Evolutionary conservation across 352 stramenopile genomes (phyloP).

Genomic region (Phytophthora sp.): DNA sequence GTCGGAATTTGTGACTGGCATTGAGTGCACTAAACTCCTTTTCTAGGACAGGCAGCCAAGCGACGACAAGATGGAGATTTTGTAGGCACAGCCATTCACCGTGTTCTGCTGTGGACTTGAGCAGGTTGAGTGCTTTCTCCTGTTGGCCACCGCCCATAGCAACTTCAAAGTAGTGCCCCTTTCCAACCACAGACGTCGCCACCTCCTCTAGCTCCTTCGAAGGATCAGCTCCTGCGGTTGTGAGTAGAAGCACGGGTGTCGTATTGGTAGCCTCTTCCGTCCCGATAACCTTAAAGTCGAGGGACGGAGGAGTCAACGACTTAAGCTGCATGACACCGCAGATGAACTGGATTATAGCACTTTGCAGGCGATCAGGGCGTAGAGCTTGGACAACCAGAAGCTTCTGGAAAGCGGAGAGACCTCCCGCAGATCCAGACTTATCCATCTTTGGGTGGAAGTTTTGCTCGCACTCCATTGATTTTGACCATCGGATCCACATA

Average conservation of each 20-base stretch:
- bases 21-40: conserved; percentile 87
- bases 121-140: conserved; percentile 87
- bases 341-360: conserved; percentile 91
- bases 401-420: conserved; percentile 91
- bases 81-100: conserved; percentile 96
- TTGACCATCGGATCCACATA: conserved; percentile 92
- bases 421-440: conserved; percentile 45
- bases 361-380: conserved; percentile 90
- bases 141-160: conserved; percentile 96
- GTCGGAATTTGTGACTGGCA: conserved; percentile 87
- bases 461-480: conserved; percentile 89
- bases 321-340: conserved; percentile 88
- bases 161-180: conserved; percentile 92
- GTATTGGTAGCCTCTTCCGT: conserved; percentile 73
- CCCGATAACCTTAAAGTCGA: conserved; percentile 78
- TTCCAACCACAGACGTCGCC: conserved; percentile 81
- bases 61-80: conserved; percentile 95
- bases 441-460: conserved; percentile 91
- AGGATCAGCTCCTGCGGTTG: conserved; percentile 93
- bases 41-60: conserved; percentile 93
- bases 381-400: conserved; percentile 93
- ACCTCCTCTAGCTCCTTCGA: conserved; percentile 94
- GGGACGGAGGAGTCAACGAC: conserved; percentile 81
- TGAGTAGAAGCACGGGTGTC: conserved; percentile 92
- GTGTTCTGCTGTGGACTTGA: conserved; percentile 76